Evolutionary conservation across 768 basidiomycete species (phyloP), one percentile per base, ranked within the genome.

Genomic region (Leccinellum rugosiceps): DNA sequence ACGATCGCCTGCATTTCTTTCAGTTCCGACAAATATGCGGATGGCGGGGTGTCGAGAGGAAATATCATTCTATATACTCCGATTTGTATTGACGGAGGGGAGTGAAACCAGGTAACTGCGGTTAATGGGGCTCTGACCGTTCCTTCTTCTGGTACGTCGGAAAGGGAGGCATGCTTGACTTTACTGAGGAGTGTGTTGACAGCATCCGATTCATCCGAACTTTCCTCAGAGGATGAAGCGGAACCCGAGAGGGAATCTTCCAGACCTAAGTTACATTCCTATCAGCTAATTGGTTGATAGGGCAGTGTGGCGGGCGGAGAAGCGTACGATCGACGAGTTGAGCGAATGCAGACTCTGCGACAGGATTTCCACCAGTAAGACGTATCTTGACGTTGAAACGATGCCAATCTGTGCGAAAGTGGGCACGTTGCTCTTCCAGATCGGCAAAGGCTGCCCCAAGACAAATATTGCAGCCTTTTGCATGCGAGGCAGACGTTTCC

Each of bases 361-460:
- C 83, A 25, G 85, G 72, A 21, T 77, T 76, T 10, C 83, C 80
- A 6, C 87, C 87, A 51, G 78, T 75, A 50, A 94, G 74, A 55
- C 86, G 85, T 48, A 83, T 80, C 74, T 96, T 97, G 63, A 94
- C 90, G 70, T 98, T 98, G 76, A 96, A 98, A 57, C 94, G 83
- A 79, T 99, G 96, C 97, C 96, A 98, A 72, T 99, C 96, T 10
- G 91, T 92, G 63, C 86, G 85, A 71, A 91, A 97, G 73, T 98
- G 96, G 1, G 75, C 70, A 51, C 94, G 80, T 65, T 98, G 94
- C 57, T 89, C 90, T 32, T 89, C 84, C 6, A 98, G 81, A 56
- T 87, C 85, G 13, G 75, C 62, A 61, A 98, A 98, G 0, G 74
- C 65, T 3, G 82, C 79, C 5, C 85, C 88, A 17, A 84, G 77